Conservation (phyloP, 805 yeast species). For the Nematodospora valgi region DNA sequence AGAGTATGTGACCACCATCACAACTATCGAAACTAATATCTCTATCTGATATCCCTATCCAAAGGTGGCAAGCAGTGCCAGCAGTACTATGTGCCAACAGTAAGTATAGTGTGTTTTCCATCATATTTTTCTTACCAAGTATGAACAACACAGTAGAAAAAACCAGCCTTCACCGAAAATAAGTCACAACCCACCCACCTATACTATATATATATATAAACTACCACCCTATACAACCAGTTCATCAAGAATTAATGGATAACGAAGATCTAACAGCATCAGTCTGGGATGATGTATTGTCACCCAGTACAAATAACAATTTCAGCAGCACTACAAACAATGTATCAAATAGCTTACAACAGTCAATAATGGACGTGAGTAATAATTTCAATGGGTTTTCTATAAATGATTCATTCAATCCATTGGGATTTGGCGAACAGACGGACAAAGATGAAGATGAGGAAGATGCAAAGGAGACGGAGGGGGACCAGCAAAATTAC, state of each 20-base stretch:
- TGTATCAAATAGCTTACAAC: slow-evolving; percentile 8
- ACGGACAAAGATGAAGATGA: slow-evolving; percentile 14
- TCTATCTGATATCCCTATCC: too few relatives aligned
- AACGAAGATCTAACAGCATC: slow-evolving; percentile 52
- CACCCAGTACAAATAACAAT: slow-evolving; percentile 22
- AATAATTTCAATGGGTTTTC: slow-evolving; percentile 18
- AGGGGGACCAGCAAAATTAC: slow-evolving; percentile 1
- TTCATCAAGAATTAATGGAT: slow-evolving; percentile 36
- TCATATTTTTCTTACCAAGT: too few relatives aligned
- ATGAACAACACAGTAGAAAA: too few relatives aligned
- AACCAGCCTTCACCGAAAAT: too few relatives aligned
- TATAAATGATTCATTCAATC: slow-evolving; percentile 13
- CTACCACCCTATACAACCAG: too few relatives aligned
- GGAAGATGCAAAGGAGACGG: slow-evolving; percentile 8
- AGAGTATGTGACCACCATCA: too few relatives aligned
- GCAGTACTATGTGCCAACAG: too few relatives aligned
- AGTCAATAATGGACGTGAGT: slow-evolving; percentile 12
- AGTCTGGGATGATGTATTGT: slow-evolving; percentile 59
- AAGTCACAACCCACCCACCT: too few relatives aligned
- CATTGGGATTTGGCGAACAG: slow-evolving; percentile 5
- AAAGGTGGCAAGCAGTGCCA: too few relatives aligned
- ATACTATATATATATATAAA: too few relatives aligned
- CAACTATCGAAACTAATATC: too few relatives aligned
- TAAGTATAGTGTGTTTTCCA: too few relatives aligned
- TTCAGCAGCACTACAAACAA: background rate